A percentile compares a stretch with the other conserved stretches of the same genome.
phyloP scores from a whole-genome alignment of 2,329 filamentous ascomycete genomes.

The Penicillium palitans region DNA sequence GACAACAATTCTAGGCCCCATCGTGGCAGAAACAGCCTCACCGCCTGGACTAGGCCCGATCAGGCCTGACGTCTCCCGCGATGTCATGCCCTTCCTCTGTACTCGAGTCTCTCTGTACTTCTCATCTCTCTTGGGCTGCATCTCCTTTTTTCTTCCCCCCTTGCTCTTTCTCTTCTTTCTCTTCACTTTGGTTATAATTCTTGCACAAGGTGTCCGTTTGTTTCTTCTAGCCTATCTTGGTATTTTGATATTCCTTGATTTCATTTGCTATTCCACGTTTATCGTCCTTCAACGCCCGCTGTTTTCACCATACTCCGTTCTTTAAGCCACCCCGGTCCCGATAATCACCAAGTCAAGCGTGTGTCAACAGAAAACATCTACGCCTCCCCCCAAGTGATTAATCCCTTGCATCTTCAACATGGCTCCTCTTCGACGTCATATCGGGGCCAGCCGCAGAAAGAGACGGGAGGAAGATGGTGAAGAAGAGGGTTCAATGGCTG shows the following conservation, averaged over 20 bases:
- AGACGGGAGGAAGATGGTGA: slow-evolving; percentile 51
- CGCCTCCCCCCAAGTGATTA: background rate
- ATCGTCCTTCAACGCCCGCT: slow-evolving; percentile 22
- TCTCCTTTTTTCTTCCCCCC: slow-evolving; percentile 17
- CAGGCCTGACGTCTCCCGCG: slow-evolving; percentile 26
- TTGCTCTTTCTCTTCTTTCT: slow-evolving; percentile 19
- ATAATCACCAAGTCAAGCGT: slow-evolving; percentile 9
- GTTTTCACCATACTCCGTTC: slow-evolving; percentile 22
- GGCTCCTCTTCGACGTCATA: slow-evolving; percentile 47
- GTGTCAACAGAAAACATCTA: background rate
- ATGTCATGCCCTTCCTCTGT: slow-evolving; percentile 26
- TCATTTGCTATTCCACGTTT: slow-evolving; percentile 2
- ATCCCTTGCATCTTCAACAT: slow-evolving; percentile 29
- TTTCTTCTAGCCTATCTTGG: slow-evolving; percentile 8
- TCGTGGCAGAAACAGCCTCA: slow-evolving; percentile 21
- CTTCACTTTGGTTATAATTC: slow-evolving; percentile 8
- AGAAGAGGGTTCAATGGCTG: slow-evolving; percentile 51
- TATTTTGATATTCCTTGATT: slow-evolving; percentile 12
- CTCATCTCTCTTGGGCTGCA: slow-evolving; percentile 22
- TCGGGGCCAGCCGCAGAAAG: slow-evolving; percentile 48
- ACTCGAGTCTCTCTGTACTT: slow-evolving; percentile 21
- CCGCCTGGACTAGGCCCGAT: slow-evolving; percentile 27
- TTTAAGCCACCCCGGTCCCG: slow-evolving; percentile 12
- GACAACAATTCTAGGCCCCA: slow-evolving; percentile 15
- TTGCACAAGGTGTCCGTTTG: slow-evolving; percentile 7